Base-by-base conservation (phyloP, 768 basidiomycete species). In the Pleurotus salmoneostramineus region DNA sequence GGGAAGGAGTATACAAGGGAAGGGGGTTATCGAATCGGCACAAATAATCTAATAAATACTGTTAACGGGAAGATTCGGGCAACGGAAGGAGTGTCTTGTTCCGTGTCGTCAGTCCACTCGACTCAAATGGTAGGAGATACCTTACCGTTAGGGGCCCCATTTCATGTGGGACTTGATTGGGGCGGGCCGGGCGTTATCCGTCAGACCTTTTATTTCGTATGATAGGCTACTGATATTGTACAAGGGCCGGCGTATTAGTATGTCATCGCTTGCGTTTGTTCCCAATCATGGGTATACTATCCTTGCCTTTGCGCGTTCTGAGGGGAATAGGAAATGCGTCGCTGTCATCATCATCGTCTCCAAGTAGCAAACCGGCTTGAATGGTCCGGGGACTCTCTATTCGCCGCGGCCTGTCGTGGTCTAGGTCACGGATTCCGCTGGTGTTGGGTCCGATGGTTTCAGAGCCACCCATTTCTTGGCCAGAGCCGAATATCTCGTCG, bases 291-390 rank as follows among this genome's bases (percentile, higher is more conserved):
- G 74, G 72, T 35, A 73, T 72, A 11, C 73, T 64, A 61, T 85
- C 83, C 68, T 83, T 83, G 42, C 81, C 80, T 70, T 83, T 88
- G 62, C 89, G 79, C 56, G 81, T 80, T 70, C 90, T 82, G 67
- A 91, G 72, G 7, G 89, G 88, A 56, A 84, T 78, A 36, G 88
- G 84, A 68, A 91, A 89, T 32, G 85, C 83, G 60, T 85, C 85
- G 65, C 87, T 88, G 68, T 89, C 88, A 11, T 88, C 87, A 6
- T 85, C 85, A 33, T 86, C 85, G 46, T 82, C 82, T 37, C 68
- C 70, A 65, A 63, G 56, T 34, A 60, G 51, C 56, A 55, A 40
- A 11, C 21, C 37, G 43, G 52, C 40, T 32, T 43, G 37, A 5
- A 43, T 40, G 32, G 36, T 17, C 34, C 52, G 14, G 15, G 52